Conservation (phyloP, 176 grass and related monocot genomes). For the Carex kokanica region DNA sequence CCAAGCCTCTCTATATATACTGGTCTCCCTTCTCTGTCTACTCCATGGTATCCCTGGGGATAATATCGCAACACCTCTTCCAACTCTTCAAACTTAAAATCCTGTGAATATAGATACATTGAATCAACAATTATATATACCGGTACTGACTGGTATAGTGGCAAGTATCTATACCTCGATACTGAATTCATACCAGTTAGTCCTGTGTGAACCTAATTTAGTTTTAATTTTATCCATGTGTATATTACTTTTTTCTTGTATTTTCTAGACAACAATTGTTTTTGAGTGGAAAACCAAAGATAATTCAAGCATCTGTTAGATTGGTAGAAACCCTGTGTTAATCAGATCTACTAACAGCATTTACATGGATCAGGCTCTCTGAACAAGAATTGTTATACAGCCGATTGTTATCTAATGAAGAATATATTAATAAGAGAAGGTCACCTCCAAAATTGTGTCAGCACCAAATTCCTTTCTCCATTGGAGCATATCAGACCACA, state of each 20-base stretch:
- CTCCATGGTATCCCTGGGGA: slow-evolving; percentile 86
- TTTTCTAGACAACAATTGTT: not conserved
- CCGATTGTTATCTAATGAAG: not conserved
- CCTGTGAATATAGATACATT: slow-evolving; percentile 34
- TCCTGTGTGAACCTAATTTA: not conserved
- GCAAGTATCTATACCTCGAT: not conserved
- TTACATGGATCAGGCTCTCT: not conserved
- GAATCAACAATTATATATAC: not conserved
- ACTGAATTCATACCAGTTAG: not conserved
- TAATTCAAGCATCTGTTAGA: not conserved
- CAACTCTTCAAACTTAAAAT: slow-evolving; percentile 76
- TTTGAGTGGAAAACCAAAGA: not conserved
- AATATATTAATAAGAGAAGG: slow-evolving; percentile 7
- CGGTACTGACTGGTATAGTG: not conserved
- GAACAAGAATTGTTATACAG: not conserved
- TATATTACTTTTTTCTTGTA: not conserved
- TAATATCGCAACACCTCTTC: slow-evolving; percentile 66
- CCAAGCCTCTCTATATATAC: slow-evolving; percentile 79
- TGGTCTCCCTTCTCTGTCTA: slow-evolving; percentile 78
- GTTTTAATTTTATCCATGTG: not conserved
- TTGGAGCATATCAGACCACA: slow-evolving; percentile 85
- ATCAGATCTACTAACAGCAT: not conserved
- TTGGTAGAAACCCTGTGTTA: not conserved
- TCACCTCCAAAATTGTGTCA: slow-evolving; percentile 77
- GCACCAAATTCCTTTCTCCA: slow-evolving; percentile 77